Conservation (phyloP, 2,329 filamentous ascomycete genomes). For the Hymenoscyphus occultus region DNA sequence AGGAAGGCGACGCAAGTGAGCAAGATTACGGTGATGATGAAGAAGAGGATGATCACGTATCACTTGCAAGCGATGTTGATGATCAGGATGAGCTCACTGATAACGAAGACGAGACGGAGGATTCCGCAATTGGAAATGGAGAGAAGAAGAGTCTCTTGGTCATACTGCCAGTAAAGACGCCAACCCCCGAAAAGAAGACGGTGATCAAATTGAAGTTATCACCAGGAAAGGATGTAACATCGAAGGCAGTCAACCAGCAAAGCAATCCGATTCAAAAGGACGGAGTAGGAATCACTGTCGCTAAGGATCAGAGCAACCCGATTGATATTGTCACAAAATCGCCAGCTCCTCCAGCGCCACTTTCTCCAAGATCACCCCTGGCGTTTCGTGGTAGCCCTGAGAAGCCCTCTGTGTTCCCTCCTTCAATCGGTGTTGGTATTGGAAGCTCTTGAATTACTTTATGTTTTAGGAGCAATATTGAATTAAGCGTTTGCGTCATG, state of each 20-base stretch:
- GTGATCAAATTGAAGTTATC: slow-evolving; percentile 27
- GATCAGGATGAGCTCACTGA: slow-evolving; percentile 52
- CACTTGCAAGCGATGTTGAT: slow-evolving; percentile 54
- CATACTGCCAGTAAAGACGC: slow-evolving; percentile 56
- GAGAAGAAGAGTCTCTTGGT: slow-evolving; percentile 66
- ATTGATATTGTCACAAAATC: slow-evolving; percentile 19
- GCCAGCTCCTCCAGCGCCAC: slow-evolving; percentile 12
- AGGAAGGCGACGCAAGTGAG: slow-evolving; percentile 68
- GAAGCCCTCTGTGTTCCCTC: slow-evolving; percentile 42
- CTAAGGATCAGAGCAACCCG: slow-evolving; percentile 11
- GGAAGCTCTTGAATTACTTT: background rate
- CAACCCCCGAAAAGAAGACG: slow-evolving; percentile 34
- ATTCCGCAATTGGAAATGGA: slow-evolving; percentile 37
- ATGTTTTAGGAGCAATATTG: background rate
- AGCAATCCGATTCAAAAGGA: background rate
- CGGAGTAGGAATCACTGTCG: background rate
- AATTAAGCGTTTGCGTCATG: background rate
- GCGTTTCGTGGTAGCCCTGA: slow-evolving; percentile 62
- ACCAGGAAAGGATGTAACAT: slow-evolving; percentile 15
- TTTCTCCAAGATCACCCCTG: slow-evolving; percentile 37
- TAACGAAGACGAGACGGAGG: slow-evolving; percentile 45
- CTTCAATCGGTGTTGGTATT: slow-evolving; percentile 27
- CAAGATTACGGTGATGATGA: slow-evolving; percentile 76
- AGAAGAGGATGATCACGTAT: slow-evolving; percentile 65
- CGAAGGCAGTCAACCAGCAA: background rate